Evolutionary conservation across 2,329 filamentous ascomycete species (phyloP), one percentile per base, ranked within the genome.

Genomic region (Pezicula carpinea): DNA sequence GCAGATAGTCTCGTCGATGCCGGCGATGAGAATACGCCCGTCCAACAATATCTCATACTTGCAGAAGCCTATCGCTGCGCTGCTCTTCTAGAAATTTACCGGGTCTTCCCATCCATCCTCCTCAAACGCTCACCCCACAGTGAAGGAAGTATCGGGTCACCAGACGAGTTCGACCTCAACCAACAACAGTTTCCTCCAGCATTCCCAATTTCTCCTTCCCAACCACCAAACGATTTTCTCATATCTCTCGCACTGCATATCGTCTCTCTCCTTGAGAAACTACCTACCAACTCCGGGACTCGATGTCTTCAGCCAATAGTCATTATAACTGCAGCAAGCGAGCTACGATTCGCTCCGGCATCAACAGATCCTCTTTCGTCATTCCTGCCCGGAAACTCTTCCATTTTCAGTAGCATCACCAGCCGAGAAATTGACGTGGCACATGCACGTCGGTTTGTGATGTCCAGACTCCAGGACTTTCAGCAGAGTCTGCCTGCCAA

Each of bases 231-330:
- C 3, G 58, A 59, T 4, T 61, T 60, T 39, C 51, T 60, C 21
- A 49, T 59, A 26, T 57, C 56, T 15, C 53, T 62, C 5, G 57
- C 59, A 1, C 45, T 62, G 1, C 58, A 62, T 34, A 53, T 54
- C 6, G 44, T 58, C 11, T 60, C 56, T 3, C 44, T 62, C 6
- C 57, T 62, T 11, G 53, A 57, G 40, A 53, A 54, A 15, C 47
- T 60, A 3, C 58, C 59, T 1, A 17, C 50, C 0, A 54, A 49
- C 21, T 59, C 55, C 1, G 59, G 58, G 8, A 61, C 59, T 1
- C 53, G 58, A 6, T 61, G 59, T 46, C 49, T 61, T 1, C 58
- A 60, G 40, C 59, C 59, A 6, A 57, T 61, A 36, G 44, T 60
- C 10, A 29, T 61, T 33, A 53, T 61, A 14, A 46, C 46, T n/a